Conservation (phyloP, 805 yeast species). For the Yarrowia sp. region DNA sequence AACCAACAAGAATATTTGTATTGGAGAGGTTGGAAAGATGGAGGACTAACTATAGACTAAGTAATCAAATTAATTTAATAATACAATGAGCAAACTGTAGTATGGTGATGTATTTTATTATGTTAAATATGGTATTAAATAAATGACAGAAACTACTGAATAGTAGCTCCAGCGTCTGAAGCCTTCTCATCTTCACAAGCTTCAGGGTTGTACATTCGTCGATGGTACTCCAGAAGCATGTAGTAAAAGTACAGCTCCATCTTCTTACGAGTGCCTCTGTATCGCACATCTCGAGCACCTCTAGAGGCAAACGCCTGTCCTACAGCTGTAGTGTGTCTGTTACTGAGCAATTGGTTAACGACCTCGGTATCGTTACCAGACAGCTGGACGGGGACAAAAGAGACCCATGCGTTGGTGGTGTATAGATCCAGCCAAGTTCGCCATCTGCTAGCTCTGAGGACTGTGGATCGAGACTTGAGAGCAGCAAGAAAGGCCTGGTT, state of each 20-base stretch:
- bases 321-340: background rate
- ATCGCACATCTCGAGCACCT: background rate
- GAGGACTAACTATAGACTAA: background rate
- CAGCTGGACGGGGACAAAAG: background rate
- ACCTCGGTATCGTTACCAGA: background rate
- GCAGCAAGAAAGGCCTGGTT: conserved; percentile 10
- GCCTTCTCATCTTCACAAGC: background rate
- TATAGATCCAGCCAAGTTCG: conserved; percentile 6
- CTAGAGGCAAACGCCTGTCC: background rate
- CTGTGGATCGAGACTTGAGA: background rate
- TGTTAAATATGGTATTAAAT: background rate
- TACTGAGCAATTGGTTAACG: background rate
- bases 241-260: background rate
- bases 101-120: background rate
- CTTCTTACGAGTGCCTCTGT: background rate
- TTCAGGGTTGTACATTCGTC: background rate
- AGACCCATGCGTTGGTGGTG: background rate
- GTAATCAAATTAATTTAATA: too few relatives aligned
- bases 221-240: conserved; percentile 5
- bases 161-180: too few relatives aligned
- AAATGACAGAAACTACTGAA: background rate
- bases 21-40: background rate
- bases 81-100: too few relatives aligned
- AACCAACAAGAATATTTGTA: background rate
- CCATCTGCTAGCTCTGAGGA: conserved; percentile 2